Evolutionary conservation across 768 basidiomycete genomes (phyloP).

Genomic region (Kwoniella europaea): DNA sequence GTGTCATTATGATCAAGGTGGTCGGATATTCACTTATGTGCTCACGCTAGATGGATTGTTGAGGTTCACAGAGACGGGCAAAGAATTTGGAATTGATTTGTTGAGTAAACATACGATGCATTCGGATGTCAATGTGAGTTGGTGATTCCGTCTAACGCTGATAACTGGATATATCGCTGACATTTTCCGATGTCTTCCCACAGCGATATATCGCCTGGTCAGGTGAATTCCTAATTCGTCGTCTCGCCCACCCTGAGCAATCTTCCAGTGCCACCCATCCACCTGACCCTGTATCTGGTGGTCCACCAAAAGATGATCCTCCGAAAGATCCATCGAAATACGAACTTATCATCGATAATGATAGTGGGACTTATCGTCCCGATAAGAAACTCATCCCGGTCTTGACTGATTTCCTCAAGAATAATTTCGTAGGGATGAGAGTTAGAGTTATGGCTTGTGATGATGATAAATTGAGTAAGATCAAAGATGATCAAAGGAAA

Average conservation of each 20-base stretch:
- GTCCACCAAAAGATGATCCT: conserved; percentile 39
- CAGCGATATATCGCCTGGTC: conserved; percentile 63
- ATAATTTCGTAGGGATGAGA: conserved; percentile 72
- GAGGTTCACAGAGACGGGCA: conserved; percentile 84
- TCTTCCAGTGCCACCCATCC: conserved; percentile 61
- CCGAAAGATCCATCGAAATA: conserved; percentile 63
- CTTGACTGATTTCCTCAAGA: conserved; percentile 69
- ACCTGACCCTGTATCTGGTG: conserved; percentile 36
- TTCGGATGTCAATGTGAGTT: conserved; percentile 63
- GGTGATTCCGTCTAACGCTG: background rate
- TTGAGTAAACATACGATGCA: conserved; percentile 86
- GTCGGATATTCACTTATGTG: conserved; percentile 77
- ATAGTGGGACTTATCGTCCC: conserved; percentile 78
- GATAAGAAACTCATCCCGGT: conserved; percentile 68
- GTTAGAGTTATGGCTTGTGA: conserved; percentile 65
- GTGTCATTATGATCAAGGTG: conserved; percentile 61
- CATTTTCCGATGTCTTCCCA: background rate
- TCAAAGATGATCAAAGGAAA: conserved; percentile 58
- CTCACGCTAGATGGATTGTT: conserved; percentile 75
- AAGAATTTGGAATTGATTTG: conserved; percentile 84
- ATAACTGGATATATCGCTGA: conserved; percentile 9
- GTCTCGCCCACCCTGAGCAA: conserved; percentile 65
- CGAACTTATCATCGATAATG: conserved; percentile 84
- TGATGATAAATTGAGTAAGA: conserved; percentile 59
- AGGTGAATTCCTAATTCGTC: conserved; percentile 61